phyloP scores from a whole-genome alignment of 192 early-diverging fungal genomes.

The Podila clonocystis region DNA sequence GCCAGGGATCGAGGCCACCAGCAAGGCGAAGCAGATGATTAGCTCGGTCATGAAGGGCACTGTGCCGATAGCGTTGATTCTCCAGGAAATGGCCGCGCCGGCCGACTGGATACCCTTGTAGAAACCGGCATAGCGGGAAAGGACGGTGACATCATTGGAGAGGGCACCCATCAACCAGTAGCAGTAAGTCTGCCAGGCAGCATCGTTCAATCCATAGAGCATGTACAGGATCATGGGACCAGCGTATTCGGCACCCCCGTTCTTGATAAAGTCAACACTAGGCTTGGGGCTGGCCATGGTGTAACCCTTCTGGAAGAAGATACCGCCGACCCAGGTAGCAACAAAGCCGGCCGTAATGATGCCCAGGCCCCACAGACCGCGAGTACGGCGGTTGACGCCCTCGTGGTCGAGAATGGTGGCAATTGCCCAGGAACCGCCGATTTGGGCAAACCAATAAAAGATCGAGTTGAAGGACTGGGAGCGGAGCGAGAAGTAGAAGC shows the following conservation, averaged over 20 bases:
- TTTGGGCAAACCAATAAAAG: conserved; percentile 77
- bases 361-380: conserved; percentile 65
- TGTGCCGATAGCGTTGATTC: conserved; percentile 57
- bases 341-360: conserved; percentile 55
- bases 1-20: no score
- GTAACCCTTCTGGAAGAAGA: conserved; percentile 61
- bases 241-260: conserved; percentile 29
- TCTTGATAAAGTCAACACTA: conserved; percentile 42
- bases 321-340: conserved; percentile 64
- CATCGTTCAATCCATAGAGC: conserved; percentile 75
- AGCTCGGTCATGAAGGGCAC: no score
- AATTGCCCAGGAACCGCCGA: conserved; percentile 64
- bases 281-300: conserved; percentile 5
- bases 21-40: no score
- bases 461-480: conserved; percentile 72
- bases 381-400: conserved; percentile 57
- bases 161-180: conserved; percentile 88
- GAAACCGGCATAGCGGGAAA: conserved; percentile 78
- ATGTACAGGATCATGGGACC: conserved; percentile 71
- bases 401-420: conserved; percentile 66
- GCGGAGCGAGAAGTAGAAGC: conserved; percentile 66
- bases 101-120: conserved; percentile 89
- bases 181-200: conserved; percentile 71
- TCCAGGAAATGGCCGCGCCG: conserved; percentile 70
- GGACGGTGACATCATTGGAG: conserved; percentile 74